Percentiles rank a stretch among this genome's conserved stretches.
Conservation (phyloP, 306 rosid species). For the Castanopsis chinensis region DNA sequence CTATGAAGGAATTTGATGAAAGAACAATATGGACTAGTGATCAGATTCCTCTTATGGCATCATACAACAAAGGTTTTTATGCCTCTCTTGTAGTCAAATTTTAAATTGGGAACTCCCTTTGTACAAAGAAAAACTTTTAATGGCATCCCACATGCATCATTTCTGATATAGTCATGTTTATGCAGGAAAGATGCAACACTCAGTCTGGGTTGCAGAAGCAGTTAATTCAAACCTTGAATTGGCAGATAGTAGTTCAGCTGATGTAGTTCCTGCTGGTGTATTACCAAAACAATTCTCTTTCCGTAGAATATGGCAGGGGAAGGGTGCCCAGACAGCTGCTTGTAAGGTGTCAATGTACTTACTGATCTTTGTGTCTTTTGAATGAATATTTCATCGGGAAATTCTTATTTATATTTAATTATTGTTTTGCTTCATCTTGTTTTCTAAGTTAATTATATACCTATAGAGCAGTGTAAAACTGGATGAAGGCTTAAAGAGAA, state of each 20-base stretch:
- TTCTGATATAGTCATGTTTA: slow-evolving; percentile 22
- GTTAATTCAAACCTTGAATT: slow-evolving; percentile 55
- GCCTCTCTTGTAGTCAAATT: background rate
- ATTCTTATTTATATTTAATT: background rate
- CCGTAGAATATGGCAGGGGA: slow-evolving; percentile 96
- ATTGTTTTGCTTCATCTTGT: background rate
- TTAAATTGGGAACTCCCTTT: background rate
- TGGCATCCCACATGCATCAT: background rate
- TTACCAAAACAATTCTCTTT: slow-evolving; percentile 58
- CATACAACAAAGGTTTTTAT: slow-evolving; percentile 78
- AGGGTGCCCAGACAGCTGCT: slow-evolving; percentile 88
- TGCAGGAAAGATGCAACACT: slow-evolving; percentile 97
- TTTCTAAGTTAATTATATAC: background rate
- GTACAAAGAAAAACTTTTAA: background rate
- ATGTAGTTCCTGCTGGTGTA: slow-evolving; percentile 63
- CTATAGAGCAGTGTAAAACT: background rate
- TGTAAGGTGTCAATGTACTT: slow-evolving; percentile 57
- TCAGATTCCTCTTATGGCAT: slow-evolving; percentile 88
- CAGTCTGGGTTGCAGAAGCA: slow-evolving; percentile 84
- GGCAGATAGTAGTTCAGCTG: slow-evolving; percentile 40
- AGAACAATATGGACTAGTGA: slow-evolving; percentile 97
- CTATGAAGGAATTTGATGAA: slow-evolving; percentile 94
- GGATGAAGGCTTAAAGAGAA: background rate
- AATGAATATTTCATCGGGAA: background rate
- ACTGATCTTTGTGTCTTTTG: background rate